phyloP scores from a whole-genome alignment of 495 filamentous ascomycete species.

The Podospora pseudopauciseta region DNA sequence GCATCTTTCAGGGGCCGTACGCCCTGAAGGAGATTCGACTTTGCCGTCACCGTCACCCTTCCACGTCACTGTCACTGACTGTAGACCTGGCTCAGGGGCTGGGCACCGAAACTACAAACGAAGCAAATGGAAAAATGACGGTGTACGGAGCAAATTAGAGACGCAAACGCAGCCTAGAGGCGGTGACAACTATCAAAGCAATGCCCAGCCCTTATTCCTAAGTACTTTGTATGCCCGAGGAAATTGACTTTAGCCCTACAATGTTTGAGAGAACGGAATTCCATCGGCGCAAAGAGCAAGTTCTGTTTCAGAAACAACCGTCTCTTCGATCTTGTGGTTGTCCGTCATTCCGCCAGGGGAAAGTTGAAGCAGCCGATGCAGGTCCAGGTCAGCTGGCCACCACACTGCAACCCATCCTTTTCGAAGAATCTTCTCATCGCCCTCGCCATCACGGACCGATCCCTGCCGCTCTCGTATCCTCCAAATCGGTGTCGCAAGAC shows the following conservation, averaged over 20 bases:
- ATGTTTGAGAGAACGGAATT: neutral
- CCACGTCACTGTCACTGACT: neutral
- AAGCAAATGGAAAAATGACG: neutral
- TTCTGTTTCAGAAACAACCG: constrained; percentile 2
- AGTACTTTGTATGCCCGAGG: neutral
- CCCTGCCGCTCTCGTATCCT: constrained; percentile 4
- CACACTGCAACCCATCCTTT: constrained; percentile 12
- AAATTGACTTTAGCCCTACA: neutral
- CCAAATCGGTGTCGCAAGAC: neutral
- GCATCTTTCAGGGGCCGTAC: constrained; percentile 4
- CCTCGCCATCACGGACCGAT: constrained; percentile 2
- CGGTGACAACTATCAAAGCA: neutral
- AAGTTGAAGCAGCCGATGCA: constrained; percentile 15
- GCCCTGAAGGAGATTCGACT: constrained; percentile 1
- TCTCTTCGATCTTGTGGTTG: neutral
- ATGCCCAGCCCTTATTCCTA: neutral
- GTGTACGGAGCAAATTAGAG: neutral
- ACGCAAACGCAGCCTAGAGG: neutral
- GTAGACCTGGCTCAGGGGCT: neutral
- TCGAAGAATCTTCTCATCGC: neutral
- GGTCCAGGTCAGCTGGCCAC: constrained; percentile 25
- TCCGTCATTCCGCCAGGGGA: constrained; percentile 5
- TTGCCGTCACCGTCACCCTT: constrained; percentile 1
- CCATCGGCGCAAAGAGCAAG: neutral
- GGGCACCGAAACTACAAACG: neutral